Evolutionary conservation across 768 basidiomycete species (phyloP).

Genomic region (Kwoniella sp.): DNA sequence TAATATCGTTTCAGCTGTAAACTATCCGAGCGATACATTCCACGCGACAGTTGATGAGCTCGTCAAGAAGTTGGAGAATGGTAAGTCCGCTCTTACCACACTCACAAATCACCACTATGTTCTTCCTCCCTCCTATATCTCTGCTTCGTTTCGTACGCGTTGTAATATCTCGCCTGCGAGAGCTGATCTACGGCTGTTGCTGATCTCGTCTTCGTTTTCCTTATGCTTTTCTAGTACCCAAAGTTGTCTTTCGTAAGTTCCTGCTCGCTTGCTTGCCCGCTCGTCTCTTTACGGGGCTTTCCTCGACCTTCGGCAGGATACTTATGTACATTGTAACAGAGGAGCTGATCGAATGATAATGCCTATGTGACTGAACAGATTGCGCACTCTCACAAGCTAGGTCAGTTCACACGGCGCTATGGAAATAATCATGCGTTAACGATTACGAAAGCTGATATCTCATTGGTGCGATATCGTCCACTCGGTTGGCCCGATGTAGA

Average conservation of each 20-base stretch:
- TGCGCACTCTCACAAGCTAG: constrained; percentile 53
- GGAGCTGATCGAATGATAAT: neutral
- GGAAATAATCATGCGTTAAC: too few species aligned
- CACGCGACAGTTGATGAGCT: constrained; percentile 47
- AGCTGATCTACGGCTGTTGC: neutral
- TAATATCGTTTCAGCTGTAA: constrained; percentile 51
- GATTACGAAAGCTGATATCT: too few species aligned
- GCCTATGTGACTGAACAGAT: constrained; percentile 30
- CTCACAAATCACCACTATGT: neutral
- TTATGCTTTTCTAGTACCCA: constrained; percentile 28
- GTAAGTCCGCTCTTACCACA: constrained; percentile 19
- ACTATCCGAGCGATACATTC: constrained; percentile 49
- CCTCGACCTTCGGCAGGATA: too few species aligned
- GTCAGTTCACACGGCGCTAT: constrained; percentile 25
- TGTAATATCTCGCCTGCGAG: neutral
- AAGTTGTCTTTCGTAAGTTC: constrained; percentile 52
- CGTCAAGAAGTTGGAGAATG: constrained; percentile 43
- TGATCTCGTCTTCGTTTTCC: neutral
- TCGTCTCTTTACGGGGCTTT: too few species aligned
- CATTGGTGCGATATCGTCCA: constrained; percentile 11
- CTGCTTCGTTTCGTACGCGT: neutral
- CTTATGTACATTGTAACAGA: constrained; percentile 2
- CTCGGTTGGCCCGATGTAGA: constrained; percentile 21
- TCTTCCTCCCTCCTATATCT: neutral
- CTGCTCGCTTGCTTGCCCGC: too few species aligned